Percentiles rank a stretch among this genome's conserved stretches.
phyloP scores from a whole-genome alignment of 345 rosid genomes.

The Luvunga scandens region DNA sequence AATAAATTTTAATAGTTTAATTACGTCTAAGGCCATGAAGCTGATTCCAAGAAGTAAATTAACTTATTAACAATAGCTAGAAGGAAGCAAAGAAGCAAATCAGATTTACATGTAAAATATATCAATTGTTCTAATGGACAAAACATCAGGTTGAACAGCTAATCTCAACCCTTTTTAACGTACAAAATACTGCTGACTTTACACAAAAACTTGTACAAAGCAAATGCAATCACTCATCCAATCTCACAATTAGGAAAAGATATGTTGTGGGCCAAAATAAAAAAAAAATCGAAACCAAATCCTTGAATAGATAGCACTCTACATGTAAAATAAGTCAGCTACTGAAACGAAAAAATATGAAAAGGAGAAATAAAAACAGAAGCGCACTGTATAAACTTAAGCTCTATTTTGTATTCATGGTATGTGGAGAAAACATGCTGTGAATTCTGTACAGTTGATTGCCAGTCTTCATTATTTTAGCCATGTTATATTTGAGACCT shows the following conservation, averaged over 20 bases:
- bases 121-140: not conserved
- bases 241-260: not conserved
- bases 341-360: not conserved
- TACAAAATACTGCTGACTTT: constrained; percentile 3
- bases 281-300: not conserved
- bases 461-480: constrained; percentile 1
- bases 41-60: not conserved
- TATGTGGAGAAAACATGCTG: constrained; percentile 14
- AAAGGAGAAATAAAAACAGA: not conserved
- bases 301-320: not conserved
- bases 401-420: not conserved
- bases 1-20: too few species aligned
- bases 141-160: not conserved
- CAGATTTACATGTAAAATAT: not conserved
- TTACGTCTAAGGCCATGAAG: not conserved
- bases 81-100: not conserved
- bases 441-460: constrained; percentile 23
- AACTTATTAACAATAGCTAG: not conserved
- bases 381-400: constrained; percentile 1
- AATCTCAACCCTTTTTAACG: constrained; percentile 8
- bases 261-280: not conserved
- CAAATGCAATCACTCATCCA: constrained; percentile 15
- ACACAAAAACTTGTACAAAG: constrained; percentile 8
- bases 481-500: not conserved
- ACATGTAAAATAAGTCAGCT: not conserved